Conservation (phyloP, 1,284 basidiomycete genomes). For the Schizophyllum amplum region DNA sequence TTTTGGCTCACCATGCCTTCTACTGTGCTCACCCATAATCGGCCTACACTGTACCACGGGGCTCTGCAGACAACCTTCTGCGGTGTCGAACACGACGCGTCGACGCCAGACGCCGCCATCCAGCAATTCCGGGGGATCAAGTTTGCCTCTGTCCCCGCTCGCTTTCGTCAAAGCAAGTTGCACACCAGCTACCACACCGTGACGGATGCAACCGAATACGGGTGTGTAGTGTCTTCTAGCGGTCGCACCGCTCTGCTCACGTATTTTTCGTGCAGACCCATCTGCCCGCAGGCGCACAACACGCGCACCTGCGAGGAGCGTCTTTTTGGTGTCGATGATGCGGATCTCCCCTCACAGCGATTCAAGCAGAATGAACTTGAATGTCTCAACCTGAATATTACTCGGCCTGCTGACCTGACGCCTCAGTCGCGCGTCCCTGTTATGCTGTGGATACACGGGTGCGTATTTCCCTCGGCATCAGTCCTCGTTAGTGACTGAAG, state of each 20-base stretch:
- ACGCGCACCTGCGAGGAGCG: slow-evolving; percentile 44
- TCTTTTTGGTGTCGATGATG: slow-evolving; percentile 50
- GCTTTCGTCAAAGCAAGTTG: slow-evolving; percentile 63
- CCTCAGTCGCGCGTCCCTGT: slow-evolving; percentile 51
- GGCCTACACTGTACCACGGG: slow-evolving; percentile 39
- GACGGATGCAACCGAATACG: slow-evolving; percentile 55
- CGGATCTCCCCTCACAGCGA: slow-evolving; percentile 44
- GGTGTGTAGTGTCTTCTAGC: slow-evolving; percentile 31
- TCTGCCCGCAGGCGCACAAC: slow-evolving; percentile 58
- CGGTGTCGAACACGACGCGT: slow-evolving; percentile 52
- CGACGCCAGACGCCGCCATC: slow-evolving; percentile 45
- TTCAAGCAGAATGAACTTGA: slow-evolving; percentile 64
- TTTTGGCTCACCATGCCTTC: neutral
- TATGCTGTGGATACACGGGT: slow-evolving; percentile 79
- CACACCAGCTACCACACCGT: slow-evolving; percentile 44
- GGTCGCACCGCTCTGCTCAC: slow-evolving; percentile 1
- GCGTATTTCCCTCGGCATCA: slow-evolving; percentile 17
- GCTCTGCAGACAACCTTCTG: slow-evolving; percentile 54
- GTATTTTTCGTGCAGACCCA: slow-evolving; percentile 41
- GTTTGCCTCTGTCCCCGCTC: slow-evolving; percentile 63
- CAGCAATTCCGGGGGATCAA: slow-evolving; percentile 70
- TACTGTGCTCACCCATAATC: neutral
- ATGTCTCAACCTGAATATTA: slow-evolving; percentile 70
- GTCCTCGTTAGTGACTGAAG: slow-evolving; percentile 3
- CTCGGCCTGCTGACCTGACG: slow-evolving; percentile 50